Evolutionary conservation across 495 filamentous ascomycete genomes (phyloP).

Genomic region (Emericellopsis terricola): DNA sequence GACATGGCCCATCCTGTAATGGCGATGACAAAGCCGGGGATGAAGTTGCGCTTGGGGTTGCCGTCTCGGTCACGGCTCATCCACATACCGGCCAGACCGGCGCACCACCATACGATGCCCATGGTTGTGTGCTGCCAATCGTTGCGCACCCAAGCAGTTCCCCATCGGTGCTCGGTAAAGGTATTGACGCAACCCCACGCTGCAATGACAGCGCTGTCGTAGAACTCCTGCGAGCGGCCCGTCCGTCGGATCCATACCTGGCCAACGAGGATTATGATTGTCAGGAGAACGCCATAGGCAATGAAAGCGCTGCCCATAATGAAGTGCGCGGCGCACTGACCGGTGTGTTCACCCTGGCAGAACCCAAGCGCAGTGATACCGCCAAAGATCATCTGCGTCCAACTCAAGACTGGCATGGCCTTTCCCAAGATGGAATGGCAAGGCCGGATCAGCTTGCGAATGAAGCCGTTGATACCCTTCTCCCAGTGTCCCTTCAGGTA

Average conservation of each 20-base stretch:
- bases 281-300: conserved; percentile 76
- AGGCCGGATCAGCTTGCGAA: conserved; percentile 52
- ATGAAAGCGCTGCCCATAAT: conserved; percentile 98
- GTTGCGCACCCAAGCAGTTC: conserved; percentile 73
- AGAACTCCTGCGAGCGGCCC: conserved; percentile 90
- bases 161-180: conserved; percentile 96
- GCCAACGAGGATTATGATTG: conserved; percentile 71
- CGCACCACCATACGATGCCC: conserved; percentile 95
- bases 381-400: conserved; percentile 94
- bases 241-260: conserved; percentile 74
- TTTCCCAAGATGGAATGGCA: conserved; percentile 75
- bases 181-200: conserved; percentile 95
- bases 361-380: conserved; percentile 90
- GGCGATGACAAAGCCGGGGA: conserved; percentile 78
- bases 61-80: conserved; percentile 67
- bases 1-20: conserved; percentile 94
- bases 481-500: conserved; percentile 84
- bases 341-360: conserved; percentile 77
- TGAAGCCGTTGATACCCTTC: conserved; percentile 59
- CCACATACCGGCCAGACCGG: conserved; percentile 85
- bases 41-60: conserved; percentile 76
- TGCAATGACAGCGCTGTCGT: conserved; percentile 79
- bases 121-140: conserved; percentile 95
- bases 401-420: conserved; percentile 65
- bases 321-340: conserved; percentile 91